These are phyloP conservation scores for Fusarium oligoseptatum DNA, from an alignment of 2,329 filamentous ascomycete species.

Conservation along the genomic window DNA sequence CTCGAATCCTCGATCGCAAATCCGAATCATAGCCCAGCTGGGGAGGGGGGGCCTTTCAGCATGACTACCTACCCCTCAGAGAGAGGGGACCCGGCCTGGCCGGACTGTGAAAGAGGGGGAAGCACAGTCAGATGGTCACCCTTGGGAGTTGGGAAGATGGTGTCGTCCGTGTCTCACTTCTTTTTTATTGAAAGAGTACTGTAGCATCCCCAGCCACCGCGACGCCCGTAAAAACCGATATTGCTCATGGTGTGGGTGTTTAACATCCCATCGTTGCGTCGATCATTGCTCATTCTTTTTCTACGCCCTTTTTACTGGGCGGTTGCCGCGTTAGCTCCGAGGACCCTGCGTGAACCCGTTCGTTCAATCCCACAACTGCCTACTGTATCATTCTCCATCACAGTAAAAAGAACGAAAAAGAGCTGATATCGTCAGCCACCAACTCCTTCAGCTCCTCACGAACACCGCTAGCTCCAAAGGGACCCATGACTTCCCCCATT, in stretches of 20 bases:
- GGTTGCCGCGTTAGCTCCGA: constrained; percentile 36
- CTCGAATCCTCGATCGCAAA: constrained; percentile 45
- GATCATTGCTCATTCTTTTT: constrained; percentile 17
- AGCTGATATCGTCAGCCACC: constrained; percentile 38
- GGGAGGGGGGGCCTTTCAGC: constrained; percentile 26
- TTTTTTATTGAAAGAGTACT: constrained; percentile 16
- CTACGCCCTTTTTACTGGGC: constrained; percentile 32
- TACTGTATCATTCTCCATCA: neutral
- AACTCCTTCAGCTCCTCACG: constrained; percentile 41
- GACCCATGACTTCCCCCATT: constrained; percentile 47
- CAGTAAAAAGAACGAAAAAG: neutral
- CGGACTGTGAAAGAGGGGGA: constrained; percentile 35
- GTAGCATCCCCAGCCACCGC: constrained; percentile 25
- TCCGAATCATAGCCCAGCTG: constrained; percentile 45
- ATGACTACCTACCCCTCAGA: constrained; percentile 44
- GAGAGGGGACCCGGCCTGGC: constrained; percentile 24
- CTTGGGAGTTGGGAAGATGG: constrained; percentile 38
- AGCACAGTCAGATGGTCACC: constrained; percentile 49
- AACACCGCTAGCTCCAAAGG: constrained; percentile 25
- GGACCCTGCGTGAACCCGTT: constrained; percentile 41
- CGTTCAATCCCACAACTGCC: constrained; percentile 36
- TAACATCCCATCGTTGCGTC: neutral
- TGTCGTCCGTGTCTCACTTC: constrained; percentile 48
- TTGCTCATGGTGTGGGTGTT: neutral
- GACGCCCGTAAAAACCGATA: constrained; percentile 18